These are phyloP conservation scores for Leptographium galeiforme DNA, from an alignment of 2,329 filamentous ascomycete species.

Conservation along the genomic window DNA sequence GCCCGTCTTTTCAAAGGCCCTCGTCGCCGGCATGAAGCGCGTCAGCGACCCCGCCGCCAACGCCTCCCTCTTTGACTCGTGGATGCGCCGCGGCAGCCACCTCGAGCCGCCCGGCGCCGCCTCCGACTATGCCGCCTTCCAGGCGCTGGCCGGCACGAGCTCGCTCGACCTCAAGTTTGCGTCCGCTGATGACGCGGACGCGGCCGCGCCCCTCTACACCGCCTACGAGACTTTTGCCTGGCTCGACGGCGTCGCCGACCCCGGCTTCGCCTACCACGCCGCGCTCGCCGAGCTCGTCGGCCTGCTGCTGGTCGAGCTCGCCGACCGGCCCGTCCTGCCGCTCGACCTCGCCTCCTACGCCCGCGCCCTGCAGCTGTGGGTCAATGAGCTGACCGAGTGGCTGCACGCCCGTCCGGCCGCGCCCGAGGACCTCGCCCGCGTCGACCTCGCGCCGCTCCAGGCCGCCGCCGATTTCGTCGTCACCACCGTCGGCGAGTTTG, in stretches of 20 bases:
- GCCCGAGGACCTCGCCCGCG: conserved; percentile 37
- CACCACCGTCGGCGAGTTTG: conserved; percentile 49
- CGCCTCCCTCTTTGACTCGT: conserved; percentile 58
- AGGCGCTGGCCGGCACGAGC: conserved; percentile 78
- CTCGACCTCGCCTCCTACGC: conserved; percentile 71
- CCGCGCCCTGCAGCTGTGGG: conserved; percentile 50
- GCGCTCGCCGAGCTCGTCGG: conserved; percentile 67
- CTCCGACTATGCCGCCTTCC: conserved; percentile 82
- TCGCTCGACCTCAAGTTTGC: conserved; percentile 72
- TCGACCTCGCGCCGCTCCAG: conserved; percentile 46
- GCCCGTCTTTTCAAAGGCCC: conserved; percentile 60
- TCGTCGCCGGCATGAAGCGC: conserved; percentile 61
- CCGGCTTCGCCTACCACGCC: conserved; percentile 68
- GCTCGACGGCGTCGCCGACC: conserved; percentile 70
- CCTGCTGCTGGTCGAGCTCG: conserved; percentile 72
- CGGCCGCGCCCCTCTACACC: conserved; percentile 51
- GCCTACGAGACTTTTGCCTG: conserved; percentile 86
- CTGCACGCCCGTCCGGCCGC: conserved; percentile 22
- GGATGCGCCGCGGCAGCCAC: conserved; percentile 49
- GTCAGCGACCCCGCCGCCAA: conserved; percentile 62
- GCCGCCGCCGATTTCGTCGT: conserved; percentile 50
- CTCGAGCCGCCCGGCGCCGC: conserved; percentile 59
- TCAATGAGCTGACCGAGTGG: conserved; percentile 15
- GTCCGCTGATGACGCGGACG: conserved; percentile 9
- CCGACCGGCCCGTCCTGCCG: conserved; percentile 68